phyloP scores from a whole-genome alignment of 23 red algal genomes.

The Pyropia haitanensis region DNA sequence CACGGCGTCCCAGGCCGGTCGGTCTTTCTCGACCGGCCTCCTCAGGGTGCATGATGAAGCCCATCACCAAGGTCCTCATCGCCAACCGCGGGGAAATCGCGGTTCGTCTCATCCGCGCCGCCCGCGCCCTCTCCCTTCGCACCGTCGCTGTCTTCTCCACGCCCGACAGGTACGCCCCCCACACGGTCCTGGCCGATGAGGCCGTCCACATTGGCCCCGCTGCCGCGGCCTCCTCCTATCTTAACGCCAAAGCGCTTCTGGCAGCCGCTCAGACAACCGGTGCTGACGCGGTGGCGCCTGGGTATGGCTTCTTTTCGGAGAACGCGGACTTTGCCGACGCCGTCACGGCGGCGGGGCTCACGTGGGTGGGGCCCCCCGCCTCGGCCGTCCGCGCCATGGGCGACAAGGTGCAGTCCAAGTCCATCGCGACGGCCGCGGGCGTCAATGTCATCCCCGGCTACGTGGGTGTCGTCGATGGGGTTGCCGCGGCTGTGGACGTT shows the following conservation, averaged over 20 bases:
- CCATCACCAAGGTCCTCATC: conserved; percentile 20
- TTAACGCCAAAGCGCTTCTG: conserved; percentile 10
- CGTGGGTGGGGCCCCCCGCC: conserved; percentile 23
- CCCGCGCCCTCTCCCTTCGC: not conserved
- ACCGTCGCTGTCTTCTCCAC: conserved; percentile 15
- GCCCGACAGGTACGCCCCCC: not conserved
- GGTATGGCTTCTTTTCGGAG: conserved; percentile 48
- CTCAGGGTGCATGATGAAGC: too few species aligned
- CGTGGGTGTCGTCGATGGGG: conserved; percentile 14
- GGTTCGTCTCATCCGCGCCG: conserved; percentile 9
- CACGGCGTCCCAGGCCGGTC: too few species aligned
- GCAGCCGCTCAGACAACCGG: conserved; percentile 8
- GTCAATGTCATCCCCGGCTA: conserved; percentile 32
- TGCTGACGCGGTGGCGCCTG: conserved; percentile 36
- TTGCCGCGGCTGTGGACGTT: too few species aligned
- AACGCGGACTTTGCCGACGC: conserved; percentile 31
- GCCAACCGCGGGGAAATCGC: conserved; percentile 73
- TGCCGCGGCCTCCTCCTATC: conserved; percentile 8
- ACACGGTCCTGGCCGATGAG: not conserved
- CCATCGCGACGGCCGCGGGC: conserved; percentile 18
- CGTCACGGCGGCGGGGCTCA: conserved; percentile 12
- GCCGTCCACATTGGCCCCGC: conserved; percentile 12
- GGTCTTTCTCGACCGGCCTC: too few species aligned
- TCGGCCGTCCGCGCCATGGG: conserved; percentile 34
- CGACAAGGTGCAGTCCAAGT: conserved; percentile 22